Conservation (phyloP, 371 early-diverging fungal species). For the Basidiobolus meristosporus region DNA sequence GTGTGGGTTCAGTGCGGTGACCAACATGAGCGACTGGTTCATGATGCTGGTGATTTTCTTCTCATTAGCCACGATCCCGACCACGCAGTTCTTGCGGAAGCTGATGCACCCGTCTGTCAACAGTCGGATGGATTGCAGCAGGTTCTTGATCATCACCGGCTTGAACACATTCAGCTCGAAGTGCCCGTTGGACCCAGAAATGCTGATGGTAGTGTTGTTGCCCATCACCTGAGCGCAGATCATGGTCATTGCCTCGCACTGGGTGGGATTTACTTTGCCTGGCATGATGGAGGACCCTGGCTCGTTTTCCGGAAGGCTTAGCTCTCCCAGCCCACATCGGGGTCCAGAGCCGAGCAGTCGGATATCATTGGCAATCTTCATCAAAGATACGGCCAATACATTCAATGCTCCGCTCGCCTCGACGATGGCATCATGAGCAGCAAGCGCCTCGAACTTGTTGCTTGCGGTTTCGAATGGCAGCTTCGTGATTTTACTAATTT, state of each 20-base stretch:
- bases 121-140: constrained; percentile 73
- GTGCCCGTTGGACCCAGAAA: constrained; percentile 88
- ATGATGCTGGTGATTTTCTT: constrained; percentile 64
- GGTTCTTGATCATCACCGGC: constrained; percentile 87
- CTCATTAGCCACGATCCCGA: constrained; percentile 79
- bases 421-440: constrained; percentile 91
- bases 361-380: constrained; percentile 95
- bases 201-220: constrained; percentile 74
- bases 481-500: constrained; percentile 57
- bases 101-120: constrained; percentile 67
- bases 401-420: constrained; percentile 85
- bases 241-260: constrained; percentile 97
- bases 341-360: constrained; percentile 85
- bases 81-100: constrained; percentile 82
- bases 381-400: constrained; percentile 80
- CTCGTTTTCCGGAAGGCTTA: constrained; percentile 87
- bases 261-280: constrained; percentile 94
- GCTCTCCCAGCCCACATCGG: constrained; percentile 89
- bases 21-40: constrained; percentile 76
- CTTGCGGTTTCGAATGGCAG: constrained; percentile 80
- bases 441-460: constrained; percentile 96
- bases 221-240: constrained; percentile 95
- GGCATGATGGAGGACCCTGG: constrained; percentile 98
- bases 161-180: constrained; percentile 97
- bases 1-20: constrained; percentile 80